Evolutionary conservation across 306 rosid species (phyloP), one percentile per base, ranked within the genome.

Genomic region (Rubus idaeus): DNA sequence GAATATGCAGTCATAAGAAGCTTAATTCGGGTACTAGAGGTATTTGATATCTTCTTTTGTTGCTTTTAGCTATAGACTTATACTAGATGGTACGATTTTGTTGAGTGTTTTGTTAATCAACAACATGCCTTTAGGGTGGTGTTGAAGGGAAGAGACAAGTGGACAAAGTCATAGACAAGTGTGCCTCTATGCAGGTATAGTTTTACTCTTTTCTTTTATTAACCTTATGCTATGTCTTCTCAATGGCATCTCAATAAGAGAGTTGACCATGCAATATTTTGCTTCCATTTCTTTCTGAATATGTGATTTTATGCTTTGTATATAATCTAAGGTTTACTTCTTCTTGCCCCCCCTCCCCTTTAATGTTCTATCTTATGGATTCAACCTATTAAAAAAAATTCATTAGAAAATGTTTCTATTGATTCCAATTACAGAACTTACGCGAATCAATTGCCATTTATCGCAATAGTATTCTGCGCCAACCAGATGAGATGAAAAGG

Each of bases 131-230:
- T 23, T 81, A 93, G 98, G 98, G 98, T 63, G 96, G 98, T 70
- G 93, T 88, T 82, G 98, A 93, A 79, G 98, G 98, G 64, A 93
- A 93, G 87, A 88, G 93, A 84, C 96, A 93, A 88, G 98, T 93
- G 77, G 98, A 93, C 89, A 87, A 88, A 88, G 94, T 93, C 77
- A 93, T 93, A 75, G 98, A 93, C 87, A 93, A 81, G 81, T 93
- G 98, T 76, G 88, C 98, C 70, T 86, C 96, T 56, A 93, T 93
- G 98, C 98, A 93, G 98, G 98, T 93, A 61, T 73, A 73, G 56
- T 56, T 83, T 65, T 73, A 52, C 12, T 74, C 60, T 23, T 45
- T 16, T 60, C 42, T 30, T 2, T 63, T 45, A 63, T 14, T 39
- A 55, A 55, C 68, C 12, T 30, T 18, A 6, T 10, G 23, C 35